A percentile compares a stretch with the other conserved stretches of the same genome.
Conservation (phyloP, 139 green algal species). For the Volvox reticuliferus region DNA sequence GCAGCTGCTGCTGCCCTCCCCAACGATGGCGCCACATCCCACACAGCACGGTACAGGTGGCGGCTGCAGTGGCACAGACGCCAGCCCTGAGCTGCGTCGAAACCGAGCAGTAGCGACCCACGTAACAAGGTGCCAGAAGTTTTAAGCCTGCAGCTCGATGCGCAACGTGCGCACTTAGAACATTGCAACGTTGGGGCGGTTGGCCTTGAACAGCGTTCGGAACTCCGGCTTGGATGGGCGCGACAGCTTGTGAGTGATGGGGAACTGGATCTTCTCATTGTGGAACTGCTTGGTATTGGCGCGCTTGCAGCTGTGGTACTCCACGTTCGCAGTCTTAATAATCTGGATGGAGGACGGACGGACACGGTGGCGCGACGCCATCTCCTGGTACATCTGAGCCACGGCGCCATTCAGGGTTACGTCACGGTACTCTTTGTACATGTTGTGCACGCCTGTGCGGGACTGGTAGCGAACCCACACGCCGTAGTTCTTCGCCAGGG, state of each 20-base stretch:
- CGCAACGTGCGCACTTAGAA: conserved; percentile 65
- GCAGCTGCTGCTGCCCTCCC: background rate
- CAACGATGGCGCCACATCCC: background rate
- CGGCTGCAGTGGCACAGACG: background rate
- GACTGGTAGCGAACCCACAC: conserved; percentile 99
- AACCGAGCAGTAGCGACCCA: background rate
- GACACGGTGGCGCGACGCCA: conserved; percentile 96
- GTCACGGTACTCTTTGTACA: conserved; percentile 95
- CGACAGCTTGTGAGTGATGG: conserved; percentile 77
- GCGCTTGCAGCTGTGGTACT: conserved; percentile 88
- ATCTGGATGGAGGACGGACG: conserved; percentile 84
- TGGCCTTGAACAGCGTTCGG: conserved; percentile 92
- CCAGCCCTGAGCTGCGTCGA: background rate
- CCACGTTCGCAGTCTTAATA: conserved; percentile 97
- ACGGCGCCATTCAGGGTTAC: conserved; percentile 98
- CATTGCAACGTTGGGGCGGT: conserved; percentile 85
- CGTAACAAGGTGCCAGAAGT: no score
- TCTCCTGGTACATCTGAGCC: conserved; percentile 97
- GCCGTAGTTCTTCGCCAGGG: conserved; percentile 98
- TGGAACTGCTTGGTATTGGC: conserved; percentile 95
- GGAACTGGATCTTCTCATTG: conserved; percentile 96
- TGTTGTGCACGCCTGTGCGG: conserved; percentile 83
- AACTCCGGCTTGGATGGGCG: conserved; percentile 66
- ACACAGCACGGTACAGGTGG: background rate
- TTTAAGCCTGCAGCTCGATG: no score